Conservation (phyloP, 1,284 basidiomycete species). For the Coniophora puteana region DNA sequence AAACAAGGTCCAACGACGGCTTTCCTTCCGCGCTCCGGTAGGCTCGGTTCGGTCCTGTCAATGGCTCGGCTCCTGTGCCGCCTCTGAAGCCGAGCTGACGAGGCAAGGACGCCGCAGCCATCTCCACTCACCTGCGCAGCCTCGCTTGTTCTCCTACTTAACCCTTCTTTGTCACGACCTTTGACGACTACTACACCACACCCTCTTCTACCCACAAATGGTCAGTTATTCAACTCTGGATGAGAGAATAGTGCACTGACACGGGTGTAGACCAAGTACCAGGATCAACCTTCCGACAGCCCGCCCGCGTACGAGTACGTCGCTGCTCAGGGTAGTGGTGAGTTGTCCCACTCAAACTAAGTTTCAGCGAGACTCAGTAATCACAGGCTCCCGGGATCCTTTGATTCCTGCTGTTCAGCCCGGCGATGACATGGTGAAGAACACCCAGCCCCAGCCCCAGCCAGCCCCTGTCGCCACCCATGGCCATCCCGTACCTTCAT, state of each 20-base stretch:
- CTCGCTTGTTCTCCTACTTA: too few relatives aligned
- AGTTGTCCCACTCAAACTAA: conserved; percentile 13
- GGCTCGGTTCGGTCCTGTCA: conserved; percentile 1
- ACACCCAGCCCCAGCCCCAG: conserved; percentile 8
- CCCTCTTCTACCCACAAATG: too few relatives aligned
- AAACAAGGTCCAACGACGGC: conserved; percentile 15
- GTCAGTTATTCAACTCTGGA: too few relatives aligned
- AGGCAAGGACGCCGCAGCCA: too few relatives aligned
- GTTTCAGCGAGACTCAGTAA: neutral
- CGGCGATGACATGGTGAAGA: conserved; percentile 11
- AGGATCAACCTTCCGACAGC: conserved; percentile 13
- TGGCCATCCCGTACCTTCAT: conserved; percentile 12
- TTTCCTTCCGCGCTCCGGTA: too few relatives aligned
- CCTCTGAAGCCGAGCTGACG: too few relatives aligned
- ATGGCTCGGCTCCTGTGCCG: neutral
- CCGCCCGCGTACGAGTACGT: conserved; percentile 24
- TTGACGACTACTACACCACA: too few relatives aligned
- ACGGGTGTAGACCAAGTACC: too few relatives aligned
- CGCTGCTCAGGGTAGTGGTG: conserved; percentile 9
- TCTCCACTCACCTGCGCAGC: too few relatives aligned
- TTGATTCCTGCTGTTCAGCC: too few relatives aligned
- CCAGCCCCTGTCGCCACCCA: conserved; percentile 19
- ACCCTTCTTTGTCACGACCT: too few relatives aligned
- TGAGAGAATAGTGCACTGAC: too few relatives aligned
- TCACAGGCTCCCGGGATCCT: conserved; percentile 7